phyloP scores from a whole-genome alignment of 2,329 filamentous ascomycete genomes.

The Curvularia spicifera region DNA sequence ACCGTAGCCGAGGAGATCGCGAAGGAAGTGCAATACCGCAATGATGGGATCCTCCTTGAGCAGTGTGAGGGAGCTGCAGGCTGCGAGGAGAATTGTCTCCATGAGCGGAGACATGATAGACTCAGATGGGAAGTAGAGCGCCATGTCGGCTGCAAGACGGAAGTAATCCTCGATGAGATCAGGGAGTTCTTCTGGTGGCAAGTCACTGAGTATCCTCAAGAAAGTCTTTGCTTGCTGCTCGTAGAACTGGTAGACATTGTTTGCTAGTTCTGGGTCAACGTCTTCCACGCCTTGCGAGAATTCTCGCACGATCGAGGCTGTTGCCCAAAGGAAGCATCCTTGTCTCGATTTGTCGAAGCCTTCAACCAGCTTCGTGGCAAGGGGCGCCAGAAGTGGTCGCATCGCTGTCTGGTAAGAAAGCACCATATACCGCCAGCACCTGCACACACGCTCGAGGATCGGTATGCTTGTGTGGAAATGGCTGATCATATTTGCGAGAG shows the following conservation, averaged over 20 bases:
- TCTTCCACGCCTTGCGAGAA: slow-evolving; percentile 90
- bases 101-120: slow-evolving; percentile 81
- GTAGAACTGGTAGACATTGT: slow-evolving; percentile 92
- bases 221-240: slow-evolving; percentile 91
- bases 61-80: slow-evolving; percentile 82
- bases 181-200: slow-evolving; percentile 78
- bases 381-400: slow-evolving; percentile 78
- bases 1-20: slow-evolving; percentile 89
- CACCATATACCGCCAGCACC: slow-evolving; percentile 96
- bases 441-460: slow-evolving; percentile 90
- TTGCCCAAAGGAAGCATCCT: slow-evolving; percentile 99
- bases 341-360: slow-evolving; percentile 87
- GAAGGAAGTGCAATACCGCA: slow-evolving; percentile 88
- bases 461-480: slow-evolving; percentile 86
- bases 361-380: slow-evolving; percentile 86
- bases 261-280: slow-evolving; percentile 79
- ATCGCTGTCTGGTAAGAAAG: slow-evolving; percentile 93
- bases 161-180: slow-evolving; percentile 95
- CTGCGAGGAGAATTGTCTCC: slow-evolving; percentile 83
- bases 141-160: slow-evolving; percentile 86
- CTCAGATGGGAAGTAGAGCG: slow-evolving; percentile 89
- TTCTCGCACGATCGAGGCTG: slow-evolving; percentile 90
- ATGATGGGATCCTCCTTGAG: slow-evolving; percentile 92
- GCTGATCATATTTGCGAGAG: slow-evolving; percentile 83
- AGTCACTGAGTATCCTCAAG: slow-evolving; percentile 84